Evolutionary conservation across 441 rosid genomes (phyloP).

Genomic region (Biscutella laevigata): DNA sequence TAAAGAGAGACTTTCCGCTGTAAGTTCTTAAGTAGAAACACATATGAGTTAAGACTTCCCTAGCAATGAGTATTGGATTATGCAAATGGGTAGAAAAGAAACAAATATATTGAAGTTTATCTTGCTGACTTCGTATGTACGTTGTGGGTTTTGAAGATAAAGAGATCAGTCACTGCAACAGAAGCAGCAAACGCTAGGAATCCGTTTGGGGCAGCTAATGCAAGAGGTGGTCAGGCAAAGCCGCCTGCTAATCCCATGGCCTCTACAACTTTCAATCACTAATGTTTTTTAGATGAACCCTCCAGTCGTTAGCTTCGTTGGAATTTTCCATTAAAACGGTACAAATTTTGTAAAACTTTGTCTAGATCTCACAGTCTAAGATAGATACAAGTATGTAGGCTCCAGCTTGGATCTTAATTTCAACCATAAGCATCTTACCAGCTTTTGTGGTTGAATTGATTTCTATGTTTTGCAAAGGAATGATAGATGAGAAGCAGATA

Average conservation of each 20-base stretch:
- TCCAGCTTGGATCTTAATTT: not conserved
- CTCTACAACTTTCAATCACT: slow-evolving; percentile 41
- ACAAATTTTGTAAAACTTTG: not conserved
- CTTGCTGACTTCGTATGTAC: slow-evolving; percentile 1
- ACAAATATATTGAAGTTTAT: not conserved
- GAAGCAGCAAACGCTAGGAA: slow-evolving; percentile 49
- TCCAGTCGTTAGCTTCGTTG: slow-evolving; percentile 4
- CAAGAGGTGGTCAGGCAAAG: slow-evolving; percentile 55
- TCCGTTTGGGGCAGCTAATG: slow-evolving; percentile 36
- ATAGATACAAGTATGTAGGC: slow-evolving; percentile 7
- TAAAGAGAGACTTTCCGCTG: slow-evolving; percentile 74
- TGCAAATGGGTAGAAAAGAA: not conserved
- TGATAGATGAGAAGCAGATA: not conserved
- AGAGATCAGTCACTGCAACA: slow-evolving; percentile 42
- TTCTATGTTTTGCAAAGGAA: slow-evolving; percentile 4
- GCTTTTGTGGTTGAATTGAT: slow-evolving; percentile 3
- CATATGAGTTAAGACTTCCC: not conserved
- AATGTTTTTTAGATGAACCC: slow-evolving; percentile 12
- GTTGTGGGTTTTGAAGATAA: slow-evolving; percentile 42
- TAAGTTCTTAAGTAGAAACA: slow-evolving; percentile 32
- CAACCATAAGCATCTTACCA: slow-evolving; percentile 6
- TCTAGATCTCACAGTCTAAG: slow-evolving; percentile 1
- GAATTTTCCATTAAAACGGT: not conserved
- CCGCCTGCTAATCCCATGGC: slow-evolving; percentile 40
- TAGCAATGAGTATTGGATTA: not conserved